phyloP scores from a whole-genome alignment of 352 stramenopile species.

The Phytophthora foliorum region DNA sequence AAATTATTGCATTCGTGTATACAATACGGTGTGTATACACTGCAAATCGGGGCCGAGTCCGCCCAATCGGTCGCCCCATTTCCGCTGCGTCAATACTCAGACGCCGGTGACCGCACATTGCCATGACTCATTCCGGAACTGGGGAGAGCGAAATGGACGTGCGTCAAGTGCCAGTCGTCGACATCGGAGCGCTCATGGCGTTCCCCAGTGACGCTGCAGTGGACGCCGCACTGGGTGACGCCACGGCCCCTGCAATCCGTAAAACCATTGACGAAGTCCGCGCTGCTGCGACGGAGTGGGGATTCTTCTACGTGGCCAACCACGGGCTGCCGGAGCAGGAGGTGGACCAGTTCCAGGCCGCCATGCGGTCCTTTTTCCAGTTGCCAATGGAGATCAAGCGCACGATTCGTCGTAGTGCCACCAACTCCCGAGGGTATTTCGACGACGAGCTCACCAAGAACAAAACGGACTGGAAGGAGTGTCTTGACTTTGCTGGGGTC shows the following conservation, averaged over 20 bases:
- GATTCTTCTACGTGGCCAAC: slow-evolving; percentile 94
- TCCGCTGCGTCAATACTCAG: neutral
- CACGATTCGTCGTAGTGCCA: slow-evolving; percentile 67
- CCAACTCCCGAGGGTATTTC: slow-evolving; percentile 94
- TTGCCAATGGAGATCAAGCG: slow-evolving; percentile 69
- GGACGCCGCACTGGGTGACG: slow-evolving; percentile 30
- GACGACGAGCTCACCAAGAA: slow-evolving; percentile 96
- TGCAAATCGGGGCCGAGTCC: no score
- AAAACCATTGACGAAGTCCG: slow-evolving; percentile 61
- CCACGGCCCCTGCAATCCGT: slow-evolving; percentile 23
- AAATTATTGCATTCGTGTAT: no score
- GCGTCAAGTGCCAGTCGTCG: slow-evolving; percentile 57
- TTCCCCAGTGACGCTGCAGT: slow-evolving; percentile 46
- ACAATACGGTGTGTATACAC: no score
- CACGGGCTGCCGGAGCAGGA: slow-evolving; percentile 70
- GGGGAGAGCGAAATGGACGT: slow-evolving; percentile 34
- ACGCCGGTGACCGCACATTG: neutral
- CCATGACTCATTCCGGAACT: slow-evolving; percentile 11
- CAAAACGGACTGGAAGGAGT: slow-evolving; percentile 94
- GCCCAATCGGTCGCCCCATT: neutral
- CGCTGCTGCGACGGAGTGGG: slow-evolving; percentile 79
- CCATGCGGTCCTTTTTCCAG: slow-evolving; percentile 87
- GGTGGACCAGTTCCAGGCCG: slow-evolving; percentile 66
- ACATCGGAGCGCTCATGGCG: slow-evolving; percentile 64
- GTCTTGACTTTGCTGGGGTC: slow-evolving; percentile 71